Base-by-base conservation (phyloP, 2,329 filamentous ascomycete species). In the Sclerotinia trifoliorum region DNA sequence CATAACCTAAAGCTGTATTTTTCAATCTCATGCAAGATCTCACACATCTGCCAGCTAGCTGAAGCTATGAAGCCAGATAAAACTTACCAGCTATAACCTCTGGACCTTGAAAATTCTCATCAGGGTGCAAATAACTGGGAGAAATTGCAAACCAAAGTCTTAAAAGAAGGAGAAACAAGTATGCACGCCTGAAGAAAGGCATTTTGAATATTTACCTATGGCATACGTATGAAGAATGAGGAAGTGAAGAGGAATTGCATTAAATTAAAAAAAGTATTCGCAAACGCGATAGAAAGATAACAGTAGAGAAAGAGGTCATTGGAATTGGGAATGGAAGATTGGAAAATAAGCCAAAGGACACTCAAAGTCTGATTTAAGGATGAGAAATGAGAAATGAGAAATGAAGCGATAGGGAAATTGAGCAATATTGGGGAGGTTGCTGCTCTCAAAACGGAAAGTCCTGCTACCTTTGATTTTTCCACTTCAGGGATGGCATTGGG, bases 31-130 rank as follows among this genome's bases (percentile, higher is more conserved):
- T 29, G 24, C 42, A 44, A 64, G 54, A 67, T 29, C 19, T 44
- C 29, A 54, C n/a, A 46, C 13, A 69, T 56, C 35, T 44, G 65
- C 39, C 57, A 54, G 51, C 44, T 32, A 52, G 24, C 7, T 44
- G 44, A 54, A 65, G 54, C 60, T 51, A 44, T 32, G 21, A 44
- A 35, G 63, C 46, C 55, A 42, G 56, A 3, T 61, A 49, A n/a
- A 35, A 81, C 89, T 74, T 87, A 97, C 94, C 94, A 77, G 94
- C 94, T 77, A 98, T 95, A 72, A 98, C 90, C 83, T 99, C 95
- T 21, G 95, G 95, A 48, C 95, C 95, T 81, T 99, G 95, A 77
- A 99, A 99, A 83, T 98, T 95, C 84, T 99, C 95, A 82, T 99
- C 95, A 6, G 95, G 95, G 79, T 99, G 95, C 58, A 99, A 87